phyloP scores from a whole-genome alignment of 768 basidiomycete genomes.

The Tricholoma saponaceum region DNA sequence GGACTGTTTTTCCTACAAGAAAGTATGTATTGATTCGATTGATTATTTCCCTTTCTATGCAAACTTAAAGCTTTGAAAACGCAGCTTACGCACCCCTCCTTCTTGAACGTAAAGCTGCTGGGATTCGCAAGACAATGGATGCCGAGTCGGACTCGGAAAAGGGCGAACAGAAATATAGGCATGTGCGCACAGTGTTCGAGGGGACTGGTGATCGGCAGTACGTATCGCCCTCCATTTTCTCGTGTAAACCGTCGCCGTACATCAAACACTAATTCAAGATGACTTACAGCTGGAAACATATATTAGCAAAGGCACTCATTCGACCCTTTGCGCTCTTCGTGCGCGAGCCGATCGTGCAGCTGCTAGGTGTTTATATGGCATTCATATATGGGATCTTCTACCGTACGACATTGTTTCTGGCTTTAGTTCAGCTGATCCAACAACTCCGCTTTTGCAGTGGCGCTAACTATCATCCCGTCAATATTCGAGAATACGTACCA shows the following conservation, averaged over 20 bases:
- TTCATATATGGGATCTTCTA: slow-evolving; percentile 65
- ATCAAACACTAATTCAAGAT: background rate
- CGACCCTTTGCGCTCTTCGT: slow-evolving; percentile 67
- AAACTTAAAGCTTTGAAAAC: slow-evolving; percentile 1
- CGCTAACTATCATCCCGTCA: slow-evolving; percentile 58
- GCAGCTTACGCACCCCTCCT: slow-evolving; percentile 42
- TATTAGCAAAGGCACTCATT: slow-evolving; percentile 49
- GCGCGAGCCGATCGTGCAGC: slow-evolving; percentile 62
- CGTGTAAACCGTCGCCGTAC: too few relatives aligned
- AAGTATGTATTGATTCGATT: slow-evolving; percentile 51
- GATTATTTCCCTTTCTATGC: background rate
- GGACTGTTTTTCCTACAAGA: slow-evolving; percentile 60
- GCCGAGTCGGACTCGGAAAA: slow-evolving; percentile 42
- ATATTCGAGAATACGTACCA: slow-evolving; percentile 57
- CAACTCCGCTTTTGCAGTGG: slow-evolving; percentile 37
- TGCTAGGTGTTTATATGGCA: slow-evolving; percentile 65
- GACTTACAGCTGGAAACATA: slow-evolving; percentile 41
- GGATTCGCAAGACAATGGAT: slow-evolving; percentile 35
- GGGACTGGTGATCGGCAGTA: slow-evolving; percentile 38
- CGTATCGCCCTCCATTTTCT: slow-evolving; percentile 14
- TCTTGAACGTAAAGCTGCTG: slow-evolving; percentile 47
- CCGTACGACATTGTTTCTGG: slow-evolving; percentile 28
- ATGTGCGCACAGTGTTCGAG: slow-evolving; percentile 48
- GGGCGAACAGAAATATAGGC: slow-evolving; percentile 17
- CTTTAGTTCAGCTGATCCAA: background rate